Evolutionary conservation across 495 filamentous ascomycete genomes (phyloP).

Genomic region (Aspergillus bertholletiae): DNA sequence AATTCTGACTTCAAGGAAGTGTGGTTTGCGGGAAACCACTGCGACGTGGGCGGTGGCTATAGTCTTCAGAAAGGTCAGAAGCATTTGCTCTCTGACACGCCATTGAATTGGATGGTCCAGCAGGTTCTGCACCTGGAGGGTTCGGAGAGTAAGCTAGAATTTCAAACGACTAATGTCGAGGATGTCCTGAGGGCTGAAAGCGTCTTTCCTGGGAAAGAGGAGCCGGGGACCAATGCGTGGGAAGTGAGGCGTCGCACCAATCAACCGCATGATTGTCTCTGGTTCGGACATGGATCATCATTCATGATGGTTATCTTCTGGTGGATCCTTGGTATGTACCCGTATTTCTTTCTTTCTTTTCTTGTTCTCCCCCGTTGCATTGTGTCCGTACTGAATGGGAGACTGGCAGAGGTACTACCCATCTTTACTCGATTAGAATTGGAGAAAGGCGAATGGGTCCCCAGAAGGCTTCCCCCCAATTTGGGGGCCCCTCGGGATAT

Average conservation of each 20-base stretch:
- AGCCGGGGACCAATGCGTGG: slow-evolving; percentile 2
- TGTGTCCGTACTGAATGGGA: not conserved
- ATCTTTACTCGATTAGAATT: slow-evolving; percentile 31
- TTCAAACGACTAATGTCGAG: slow-evolving; percentile 6
- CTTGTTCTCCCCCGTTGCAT: not conserved
- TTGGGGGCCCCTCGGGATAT: slow-evolving; percentile 15
- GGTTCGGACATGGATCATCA: slow-evolving; percentile 9
- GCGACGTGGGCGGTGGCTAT: slow-evolving; percentile 74
- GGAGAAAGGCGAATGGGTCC: slow-evolving; percentile 27
- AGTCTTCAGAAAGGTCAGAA: slow-evolving; percentile 31
- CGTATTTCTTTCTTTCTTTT: not conserved
- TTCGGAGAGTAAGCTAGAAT: slow-evolving; percentile 12
- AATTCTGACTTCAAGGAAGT: slow-evolving; percentile 66
- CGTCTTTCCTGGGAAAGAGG: slow-evolving; percentile 4
- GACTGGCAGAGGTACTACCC: slow-evolving; percentile 28
- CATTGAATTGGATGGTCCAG: slow-evolving; percentile 40
- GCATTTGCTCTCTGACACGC: slow-evolving; percentile 29
- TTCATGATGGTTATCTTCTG: slow-evolving; percentile 6
- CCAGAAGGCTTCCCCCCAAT: slow-evolving; percentile 16
- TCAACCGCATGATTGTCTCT: slow-evolving; percentile 16
- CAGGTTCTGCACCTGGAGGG: slow-evolving; percentile 23
- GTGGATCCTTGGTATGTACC: slow-evolving; percentile 14
- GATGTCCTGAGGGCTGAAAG: not conserved
- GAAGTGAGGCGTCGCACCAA: slow-evolving; percentile 2
- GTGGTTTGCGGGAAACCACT: slow-evolving; percentile 72